A percentile compares a stretch with the other conserved stretches of the same genome.
phyloP scores from a whole-genome alignment of 2,329 filamentous ascomycete genomes.

The Penicillium sclerotiorum region DNA sequence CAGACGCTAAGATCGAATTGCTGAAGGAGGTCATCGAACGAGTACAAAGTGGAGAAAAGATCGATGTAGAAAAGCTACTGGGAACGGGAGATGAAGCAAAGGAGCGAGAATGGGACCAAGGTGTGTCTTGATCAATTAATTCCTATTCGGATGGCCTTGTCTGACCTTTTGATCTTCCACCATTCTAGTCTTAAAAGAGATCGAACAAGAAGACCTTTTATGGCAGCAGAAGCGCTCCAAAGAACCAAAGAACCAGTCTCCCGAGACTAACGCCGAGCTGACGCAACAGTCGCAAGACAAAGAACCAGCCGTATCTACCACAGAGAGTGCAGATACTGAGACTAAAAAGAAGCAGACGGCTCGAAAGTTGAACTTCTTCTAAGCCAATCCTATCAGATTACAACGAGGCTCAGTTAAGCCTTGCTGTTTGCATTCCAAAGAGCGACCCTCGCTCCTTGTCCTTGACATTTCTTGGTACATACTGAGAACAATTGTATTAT shows the following conservation, averaged over 20 bases:
- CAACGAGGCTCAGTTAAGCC: too few species aligned
- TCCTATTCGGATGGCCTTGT: background rate
- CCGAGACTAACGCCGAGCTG: slow-evolving; percentile 12
- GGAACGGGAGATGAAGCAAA: slow-evolving; percentile 74
- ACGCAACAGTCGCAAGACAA: slow-evolving; percentile 15
- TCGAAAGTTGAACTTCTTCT: slow-evolving; percentile 32
- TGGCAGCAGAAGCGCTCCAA: slow-evolving; percentile 31
- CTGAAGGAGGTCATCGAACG: slow-evolving; percentile 66
- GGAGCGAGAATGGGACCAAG: slow-evolving; percentile 87
- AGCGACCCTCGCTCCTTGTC: too few species aligned
- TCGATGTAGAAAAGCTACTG: slow-evolving; percentile 81
- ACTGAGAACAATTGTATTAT: too few species aligned
- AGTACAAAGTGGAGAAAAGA: slow-evolving; percentile 56
- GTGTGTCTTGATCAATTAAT: slow-evolving; percentile 48
- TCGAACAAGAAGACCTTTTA: slow-evolving; percentile 43
- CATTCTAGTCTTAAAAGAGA: slow-evolving; percentile 41
- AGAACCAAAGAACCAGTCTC: slow-evolving; percentile 9
- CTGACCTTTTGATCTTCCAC: slow-evolving; percentile 6
- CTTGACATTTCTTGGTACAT: too few species aligned
- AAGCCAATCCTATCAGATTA: background rate
- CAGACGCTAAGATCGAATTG: slow-evolving; percentile 75
- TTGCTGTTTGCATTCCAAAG: background rate
- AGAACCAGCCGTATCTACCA: slow-evolving; percentile 16
- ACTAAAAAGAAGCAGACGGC: background rate
- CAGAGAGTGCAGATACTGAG: slow-evolving; percentile 13